Evolutionary conservation across 768 basidiomycete species (phyloP).

Genomic region (Amanita exitialis): DNA sequence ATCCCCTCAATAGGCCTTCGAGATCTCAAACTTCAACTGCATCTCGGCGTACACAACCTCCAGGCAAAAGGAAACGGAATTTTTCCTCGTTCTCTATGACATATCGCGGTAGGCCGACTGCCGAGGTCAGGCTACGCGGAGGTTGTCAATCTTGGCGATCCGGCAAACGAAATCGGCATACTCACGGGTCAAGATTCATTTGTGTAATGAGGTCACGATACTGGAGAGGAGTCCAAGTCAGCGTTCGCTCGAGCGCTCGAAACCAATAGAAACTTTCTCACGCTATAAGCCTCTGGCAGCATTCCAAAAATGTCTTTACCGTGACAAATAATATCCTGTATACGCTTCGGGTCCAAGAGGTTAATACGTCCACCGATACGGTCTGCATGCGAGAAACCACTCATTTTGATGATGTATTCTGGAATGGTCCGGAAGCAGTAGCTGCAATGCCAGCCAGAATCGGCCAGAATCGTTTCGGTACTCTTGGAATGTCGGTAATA

Average conservation of each 20-base stretch:
- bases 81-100: slow-evolving; percentile 38
- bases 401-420: slow-evolving; percentile 53
- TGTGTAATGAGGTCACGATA: slow-evolving; percentile 43
- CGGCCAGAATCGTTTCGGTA: slow-evolving; percentile 38
- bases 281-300: slow-evolving; percentile 53
- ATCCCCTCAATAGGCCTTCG: neutral
- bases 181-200: slow-evolving; percentile 44
- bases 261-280: slow-evolving; percentile 15
- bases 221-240: slow-evolving; percentile 15
- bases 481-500: slow-evolving; percentile 42
- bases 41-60: slow-evolving; percentile 40
- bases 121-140: slow-evolving; percentile 26
- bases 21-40: too few relatives aligned
- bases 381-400: slow-evolving; percentile 52
- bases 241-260: neutral
- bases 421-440: slow-evolving; percentile 53
- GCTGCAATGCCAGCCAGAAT: slow-evolving; percentile 63
- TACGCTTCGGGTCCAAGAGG: slow-evolving; percentile 37
- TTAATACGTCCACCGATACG: slow-evolving; percentile 39
- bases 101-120: slow-evolving; percentile 42
- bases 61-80: slow-evolving; percentile 45
- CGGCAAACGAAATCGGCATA: neutral
- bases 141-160: neutral
- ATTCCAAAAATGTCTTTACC: slow-evolving; percentile 58
- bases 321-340: slow-evolving; percentile 47